Evolutionary conservation across 2,329 filamentous ascomycete genomes (phyloP), one percentile per base, ranked within the genome.

Genomic region (Aschersonia sp.): DNA sequence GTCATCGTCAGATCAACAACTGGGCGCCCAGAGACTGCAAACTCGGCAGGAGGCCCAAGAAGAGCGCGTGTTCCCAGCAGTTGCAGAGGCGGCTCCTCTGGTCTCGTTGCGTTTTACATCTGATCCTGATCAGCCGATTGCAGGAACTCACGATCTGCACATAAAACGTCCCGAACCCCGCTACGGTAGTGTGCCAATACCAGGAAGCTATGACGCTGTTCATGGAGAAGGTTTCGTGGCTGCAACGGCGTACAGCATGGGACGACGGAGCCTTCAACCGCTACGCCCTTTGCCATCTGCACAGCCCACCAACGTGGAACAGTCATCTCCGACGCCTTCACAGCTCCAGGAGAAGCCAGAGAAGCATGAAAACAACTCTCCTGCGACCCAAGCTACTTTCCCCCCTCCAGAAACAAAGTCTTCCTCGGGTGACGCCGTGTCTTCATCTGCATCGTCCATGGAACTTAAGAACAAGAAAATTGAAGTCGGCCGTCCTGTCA

Each of bases 101-200:
- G 20, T 20, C 20, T 38, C 35, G 35, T 12, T 12, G 35, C 12
- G 2, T 38, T 12, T 38, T 38, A 7, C 35, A 38, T 38, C 35
- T 7, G 10, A 9, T 9, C 40, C 31, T 5, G 40, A 38, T 20
- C 3, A 44, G 5, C 12, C 12, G 4, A 12, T 6, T 9, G 46
- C 45, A 4, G 31, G 31, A 9, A 31, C 12, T 28, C 31, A 28
- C 30, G 31, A 29, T 9, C 20, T 5, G 28, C 29, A n/a, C 9
- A 6, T 38, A 40, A 43, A 4, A 12, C 29, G 12, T 45, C 44
- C 47, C 4, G 65, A 66, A 44, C 65, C 59, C 9, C 58, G 58
- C 31, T 69, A 69, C 40, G 64, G 55, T 3, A 54, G 56, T 9
- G 62, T 69, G 1, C 63, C 67, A 1, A 66, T 68, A 38, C 66